Base-by-base conservation (phyloP, 2,329 filamentous ascomycete species). In the Paraphoma chrysanthemicola region DNA sequence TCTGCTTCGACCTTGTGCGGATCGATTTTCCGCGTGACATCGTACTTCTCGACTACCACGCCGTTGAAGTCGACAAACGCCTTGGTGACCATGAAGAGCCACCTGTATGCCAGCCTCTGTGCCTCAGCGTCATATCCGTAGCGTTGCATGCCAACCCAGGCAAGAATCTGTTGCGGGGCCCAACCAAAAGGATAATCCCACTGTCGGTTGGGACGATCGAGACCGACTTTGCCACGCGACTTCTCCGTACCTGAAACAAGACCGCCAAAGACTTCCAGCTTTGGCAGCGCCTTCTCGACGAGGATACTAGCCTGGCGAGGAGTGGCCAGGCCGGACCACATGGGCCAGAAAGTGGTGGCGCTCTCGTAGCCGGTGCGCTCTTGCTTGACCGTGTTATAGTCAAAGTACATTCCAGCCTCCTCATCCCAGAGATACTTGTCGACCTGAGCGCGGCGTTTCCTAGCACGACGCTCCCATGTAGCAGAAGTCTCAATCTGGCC, bases 131-230 rank as follows among this genome's bases (percentile, higher is more conserved):
- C 88, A 74, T 96, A 98, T 52, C 93, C 93, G 73, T 98, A 99
- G 16, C 93, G 89, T 69, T 93, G 86, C 56, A 99, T 82, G 2
- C 93, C 95, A 1, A 92, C 93, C 95, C 95, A 99, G 0, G 95
- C 94, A 42, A 99, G 86, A 81, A 99, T 98, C 81, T 99, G 95
- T 82, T 99, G 95, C 31, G 95, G 95, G 53, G 95, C 95, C 95
- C 95, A 99, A 57, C 95, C 95, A 73, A 95, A 98, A 0, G 95
- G 95, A 75, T 93, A 98, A 76, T 99, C 95, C 95, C 95, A 99
- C 76, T 99, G 95, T 67, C 95, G 88, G 77, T 97, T 98, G 7
- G 95, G 95, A 46, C 94, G 86, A 67, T 93, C 87, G 39, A 97
- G 78, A 11, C 90, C 88, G 59, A 97, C 82, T 31, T 83, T 81